Evolutionary conservation across 2,329 filamentous ascomycete genomes (phyloP).

Genomic region (Pseudogymnoascus sp.): DNA sequence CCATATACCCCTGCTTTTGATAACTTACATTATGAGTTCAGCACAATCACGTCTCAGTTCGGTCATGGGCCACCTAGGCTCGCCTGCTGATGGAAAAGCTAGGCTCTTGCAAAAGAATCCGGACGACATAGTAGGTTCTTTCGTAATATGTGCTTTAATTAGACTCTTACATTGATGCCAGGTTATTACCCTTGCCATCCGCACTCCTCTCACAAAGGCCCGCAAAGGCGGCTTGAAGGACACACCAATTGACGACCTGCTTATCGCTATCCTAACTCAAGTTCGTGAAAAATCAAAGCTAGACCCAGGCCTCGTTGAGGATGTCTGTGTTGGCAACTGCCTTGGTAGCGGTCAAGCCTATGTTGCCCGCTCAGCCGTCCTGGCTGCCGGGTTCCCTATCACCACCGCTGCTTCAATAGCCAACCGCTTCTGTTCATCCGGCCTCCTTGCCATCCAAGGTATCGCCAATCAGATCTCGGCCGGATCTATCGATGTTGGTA

Average conservation of each 20-base stretch:
- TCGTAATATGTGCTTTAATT: slow-evolving; percentile 44
- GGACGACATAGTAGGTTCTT: slow-evolving; percentile 65
- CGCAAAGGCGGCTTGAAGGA: slow-evolving; percentile 93
- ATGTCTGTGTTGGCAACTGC: slow-evolving; percentile 83
- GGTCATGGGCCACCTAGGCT: slow-evolving; percentile 36
- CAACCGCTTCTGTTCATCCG: slow-evolving; percentile 91
- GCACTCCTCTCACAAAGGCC: slow-evolving; percentile 83
- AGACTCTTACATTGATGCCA: slow-evolving; percentile 9
- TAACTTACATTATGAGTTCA: slow-evolving; percentile 17
- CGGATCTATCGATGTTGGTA: slow-evolving; percentile 89
- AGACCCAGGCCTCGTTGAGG: slow-evolving; percentile 78
- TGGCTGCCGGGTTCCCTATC: slow-evolving; percentile 85
- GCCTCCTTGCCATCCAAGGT: slow-evolving; percentile 84
- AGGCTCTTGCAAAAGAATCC: slow-evolving; percentile 69
- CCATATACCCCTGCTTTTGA: neutral
- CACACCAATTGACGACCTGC: slow-evolving; percentile 74
- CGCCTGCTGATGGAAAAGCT: slow-evolving; percentile 40
- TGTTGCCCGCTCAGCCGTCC: slow-evolving; percentile 78
- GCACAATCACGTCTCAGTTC: slow-evolving; percentile 25
- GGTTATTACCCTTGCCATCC: slow-evolving; percentile 83
- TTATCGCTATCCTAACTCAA: slow-evolving; percentile 67
- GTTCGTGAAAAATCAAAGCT: slow-evolving; percentile 52
- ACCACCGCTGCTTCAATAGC: slow-evolving; percentile 72
- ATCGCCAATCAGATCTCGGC: slow-evolving; percentile 84
- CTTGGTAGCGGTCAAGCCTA: slow-evolving; percentile 90